Conservation (phyloP, 179 eudicot genomes). For the Amaranthus tricolor region DNA sequence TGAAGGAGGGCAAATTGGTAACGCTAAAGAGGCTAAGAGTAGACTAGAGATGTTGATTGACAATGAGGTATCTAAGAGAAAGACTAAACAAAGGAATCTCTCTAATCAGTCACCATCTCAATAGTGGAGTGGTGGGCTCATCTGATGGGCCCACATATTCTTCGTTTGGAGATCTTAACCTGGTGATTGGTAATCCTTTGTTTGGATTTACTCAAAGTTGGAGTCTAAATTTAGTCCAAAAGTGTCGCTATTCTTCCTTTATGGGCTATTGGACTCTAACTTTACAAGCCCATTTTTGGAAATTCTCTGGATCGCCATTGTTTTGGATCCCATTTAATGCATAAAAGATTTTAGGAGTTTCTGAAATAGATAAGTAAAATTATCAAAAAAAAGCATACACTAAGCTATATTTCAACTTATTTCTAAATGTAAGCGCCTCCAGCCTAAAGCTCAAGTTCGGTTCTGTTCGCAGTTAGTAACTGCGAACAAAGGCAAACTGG, state of each 20-base stretch:
- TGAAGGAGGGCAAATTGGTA: constrained; percentile 26
- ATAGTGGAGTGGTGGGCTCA: constrained; percentile 14
- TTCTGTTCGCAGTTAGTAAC: too few relatives aligned
- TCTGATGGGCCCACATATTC: constrained; percentile 15
- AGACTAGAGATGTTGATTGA: constrained; percentile 24
- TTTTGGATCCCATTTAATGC: not conserved
- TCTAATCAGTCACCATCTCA: constrained; percentile 26
- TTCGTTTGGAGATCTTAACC: constrained; percentile 13
- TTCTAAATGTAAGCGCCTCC: too few relatives aligned
- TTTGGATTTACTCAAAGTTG: not conserved
- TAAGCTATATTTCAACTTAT: too few relatives aligned
- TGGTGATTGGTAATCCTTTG: not conserved
- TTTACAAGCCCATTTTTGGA: not conserved
- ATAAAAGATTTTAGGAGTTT: too few relatives aligned
- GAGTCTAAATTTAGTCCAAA: not conserved
- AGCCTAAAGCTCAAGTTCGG: too few relatives aligned
- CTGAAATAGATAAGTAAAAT: too few relatives aligned
- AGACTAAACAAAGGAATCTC: constrained; percentile 19
- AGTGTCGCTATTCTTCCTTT: not conserved
- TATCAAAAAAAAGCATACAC: too few relatives aligned
- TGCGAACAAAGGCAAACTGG: too few relatives aligned
- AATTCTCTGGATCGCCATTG: too few relatives aligned
- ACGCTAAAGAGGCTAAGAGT: not conserved
- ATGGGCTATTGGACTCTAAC: not conserved
- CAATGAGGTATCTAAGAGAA: constrained; percentile 19